phyloP scores from a whole-genome alignment of 1,139 yeast species.

The Nakaseomyces nivariensis region DNA sequence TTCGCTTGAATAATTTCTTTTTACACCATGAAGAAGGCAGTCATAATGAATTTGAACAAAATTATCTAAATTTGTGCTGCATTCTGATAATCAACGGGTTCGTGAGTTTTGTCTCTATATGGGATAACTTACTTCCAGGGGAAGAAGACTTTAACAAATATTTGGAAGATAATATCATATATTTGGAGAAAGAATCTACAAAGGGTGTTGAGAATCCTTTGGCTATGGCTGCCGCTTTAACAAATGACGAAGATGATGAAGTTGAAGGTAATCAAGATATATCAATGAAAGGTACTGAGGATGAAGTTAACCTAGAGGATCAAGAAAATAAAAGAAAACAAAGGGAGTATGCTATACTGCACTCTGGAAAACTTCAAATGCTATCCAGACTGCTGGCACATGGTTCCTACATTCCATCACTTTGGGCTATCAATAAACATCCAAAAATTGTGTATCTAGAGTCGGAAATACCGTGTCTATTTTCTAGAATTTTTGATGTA shows the following conservation, averaged over 20 bases:
- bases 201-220: constrained; percentile 68
- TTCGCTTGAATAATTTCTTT: constrained; percentile 34
- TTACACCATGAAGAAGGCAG: constrained; percentile 31
- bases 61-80: constrained; percentile 40
- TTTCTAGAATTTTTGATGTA: constrained; percentile 41
- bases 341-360: constrained; percentile 4
- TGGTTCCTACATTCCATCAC: constrained; percentile 57
- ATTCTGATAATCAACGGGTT: constrained; percentile 62
- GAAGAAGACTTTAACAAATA: constrained; percentile 29
- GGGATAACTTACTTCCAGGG: constrained; percentile 45
- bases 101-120: constrained; percentile 54
- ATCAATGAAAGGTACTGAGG: constrained; percentile 11
- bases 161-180: constrained; percentile 39
- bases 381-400: constrained; percentile 46
- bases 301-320: constrained; percentile 4
- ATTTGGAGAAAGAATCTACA: constrained; percentile 51
- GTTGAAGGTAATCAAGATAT: constrained; percentile 9
- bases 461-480: constrained; percentile 40
- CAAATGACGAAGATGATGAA: constrained; percentile 46
- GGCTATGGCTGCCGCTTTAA: constrained; percentile 81
- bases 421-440: constrained; percentile 48
- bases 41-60: constrained; percentile 10
- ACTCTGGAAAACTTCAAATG: constrained; percentile 31
- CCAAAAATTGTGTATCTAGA: constrained; percentile 56
- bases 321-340: constrained; percentile 5